phyloP scores from a whole-genome alignment of 345 rosid species.

The Dipteronia dyeriana region DNA sequence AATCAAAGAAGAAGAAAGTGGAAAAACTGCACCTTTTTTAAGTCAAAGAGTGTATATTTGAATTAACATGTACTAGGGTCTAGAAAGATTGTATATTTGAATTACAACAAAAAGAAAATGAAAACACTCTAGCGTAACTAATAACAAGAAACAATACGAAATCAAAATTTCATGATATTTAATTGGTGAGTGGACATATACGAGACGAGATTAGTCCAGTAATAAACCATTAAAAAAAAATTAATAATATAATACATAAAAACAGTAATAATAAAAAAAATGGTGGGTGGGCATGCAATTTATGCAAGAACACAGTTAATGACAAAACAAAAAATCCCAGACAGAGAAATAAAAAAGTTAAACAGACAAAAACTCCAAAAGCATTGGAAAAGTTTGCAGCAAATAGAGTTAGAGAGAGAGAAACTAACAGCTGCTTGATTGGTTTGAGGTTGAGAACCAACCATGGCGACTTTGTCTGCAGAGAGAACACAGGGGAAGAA shows the following conservation, averaged over 20 bases:
- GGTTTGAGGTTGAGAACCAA: conserved; percentile 40
- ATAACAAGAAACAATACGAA: neutral
- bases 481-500: neutral
- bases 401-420: neutral
- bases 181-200: neutral
- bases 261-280: too few species aligned
- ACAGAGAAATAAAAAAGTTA: neutral
- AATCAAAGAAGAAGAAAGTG: neutral
- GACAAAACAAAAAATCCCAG: neutral
- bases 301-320: neutral
- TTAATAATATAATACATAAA: too few species aligned
- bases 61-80: neutral
- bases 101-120: too few species aligned
- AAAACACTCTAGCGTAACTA: neutral
- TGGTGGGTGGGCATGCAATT: neutral
- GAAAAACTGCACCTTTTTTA: neutral
- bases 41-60: neutral
- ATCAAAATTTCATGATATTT: too few species aligned
- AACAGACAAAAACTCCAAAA: conserved; percentile 20
- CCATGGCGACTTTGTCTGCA: conserved; percentile 34
- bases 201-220: too few species aligned
- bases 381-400: conserved; percentile 5
- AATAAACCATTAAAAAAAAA: too few species aligned
- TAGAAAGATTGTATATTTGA: too few species aligned
- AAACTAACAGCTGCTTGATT: conserved; percentile 28